Evolutionary conservation across 305 asterid species (phyloP).

Genomic region (Fraxinus baroniana): DNA sequence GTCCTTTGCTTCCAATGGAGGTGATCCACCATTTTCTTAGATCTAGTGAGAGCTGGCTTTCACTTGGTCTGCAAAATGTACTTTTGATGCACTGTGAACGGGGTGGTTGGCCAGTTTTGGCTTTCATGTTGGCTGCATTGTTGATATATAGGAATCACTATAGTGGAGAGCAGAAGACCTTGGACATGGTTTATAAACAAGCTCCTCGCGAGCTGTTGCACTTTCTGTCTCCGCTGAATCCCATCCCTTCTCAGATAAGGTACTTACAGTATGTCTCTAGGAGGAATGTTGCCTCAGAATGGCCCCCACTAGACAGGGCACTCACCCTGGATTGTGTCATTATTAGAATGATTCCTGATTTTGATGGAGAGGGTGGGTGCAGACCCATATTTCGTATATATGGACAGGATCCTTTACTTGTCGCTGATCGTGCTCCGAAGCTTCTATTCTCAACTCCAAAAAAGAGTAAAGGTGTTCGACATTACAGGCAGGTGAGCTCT

Average conservation of each 20-base stretch:
- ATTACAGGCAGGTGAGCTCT: slow-evolving; percentile 74
- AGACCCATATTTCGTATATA: slow-evolving; percentile 82
- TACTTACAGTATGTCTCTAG: slow-evolving; percentile 87
- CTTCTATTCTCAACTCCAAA: slow-evolving; percentile 78
- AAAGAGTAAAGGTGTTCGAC: slow-evolving; percentile 66
- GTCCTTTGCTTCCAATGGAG: slow-evolving; percentile 93
- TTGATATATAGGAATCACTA: slow-evolving; percentile 75
- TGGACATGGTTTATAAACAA: slow-evolving; percentile 92
- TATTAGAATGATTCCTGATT: slow-evolving; percentile 79
- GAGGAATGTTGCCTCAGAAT: slow-evolving; percentile 79
- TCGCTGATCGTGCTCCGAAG: slow-evolving; percentile 70
- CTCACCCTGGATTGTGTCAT: slow-evolving; percentile 85
- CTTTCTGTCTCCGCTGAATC: slow-evolving; percentile 77
- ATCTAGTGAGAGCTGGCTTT: slow-evolving; percentile 95
- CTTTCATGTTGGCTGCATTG: slow-evolving; percentile 91
- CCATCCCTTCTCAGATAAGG: slow-evolving; percentile 89
- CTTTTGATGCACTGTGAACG: slow-evolving; percentile 93
- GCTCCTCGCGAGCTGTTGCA: slow-evolving; percentile 91
- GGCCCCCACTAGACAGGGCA: slow-evolving; percentile 95
- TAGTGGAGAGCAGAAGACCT: slow-evolving; percentile 82
- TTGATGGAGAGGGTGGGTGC: slow-evolving; percentile 87
- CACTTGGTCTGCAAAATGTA: slow-evolving; percentile 85
- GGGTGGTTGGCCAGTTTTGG: slow-evolving; percentile 98
- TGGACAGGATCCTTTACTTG: slow-evolving; percentile 74
- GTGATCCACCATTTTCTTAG: slow-evolving; percentile 87